These are phyloP conservation scores for Macrophomina phaseolina DNA, from an alignment of 2,329 filamentous ascomycete genomes.

Conservation along the genomic window DNA sequence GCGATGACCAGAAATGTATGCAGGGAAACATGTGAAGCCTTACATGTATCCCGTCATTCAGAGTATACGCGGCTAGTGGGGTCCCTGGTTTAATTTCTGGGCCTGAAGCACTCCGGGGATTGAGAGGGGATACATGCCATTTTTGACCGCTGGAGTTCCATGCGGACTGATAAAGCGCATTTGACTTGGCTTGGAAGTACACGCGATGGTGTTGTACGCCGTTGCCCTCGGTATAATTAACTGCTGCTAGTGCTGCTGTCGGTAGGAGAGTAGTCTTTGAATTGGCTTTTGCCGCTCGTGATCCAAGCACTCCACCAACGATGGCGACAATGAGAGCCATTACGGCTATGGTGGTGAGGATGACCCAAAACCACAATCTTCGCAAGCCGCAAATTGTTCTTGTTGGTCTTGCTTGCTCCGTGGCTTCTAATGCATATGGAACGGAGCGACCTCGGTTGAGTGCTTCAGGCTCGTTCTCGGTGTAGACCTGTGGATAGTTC, in stretches of 20 bases:
- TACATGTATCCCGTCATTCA: neutral
- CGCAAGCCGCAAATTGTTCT: conserved; percentile 4
- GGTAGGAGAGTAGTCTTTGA: neutral
- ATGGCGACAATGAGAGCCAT: neutral
- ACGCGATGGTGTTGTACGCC: neutral
- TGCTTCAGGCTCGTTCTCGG: conserved; percentile 1
- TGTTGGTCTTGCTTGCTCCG: neutral
- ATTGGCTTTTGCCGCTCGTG: neutral
- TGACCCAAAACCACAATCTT: conserved; percentile 1
- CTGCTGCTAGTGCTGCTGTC: neutral
- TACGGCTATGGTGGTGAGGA: neutral
- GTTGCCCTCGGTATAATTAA: neutral
- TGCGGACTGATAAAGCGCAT: conserved; percentile 2
- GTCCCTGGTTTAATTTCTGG: conserved; percentile 4
- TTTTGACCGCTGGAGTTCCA: conserved; percentile 9
- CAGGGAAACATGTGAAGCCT: neutral
- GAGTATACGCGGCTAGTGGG: neutral
- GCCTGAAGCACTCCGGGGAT: neutral
- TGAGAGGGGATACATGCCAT: neutral
- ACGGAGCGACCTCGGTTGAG: neutral
- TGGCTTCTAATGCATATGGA: neutral
- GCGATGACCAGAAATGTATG: neutral
- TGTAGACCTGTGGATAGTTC: neutral
- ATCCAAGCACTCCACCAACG: conserved; percentile 1
- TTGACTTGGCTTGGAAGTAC: conserved; percentile 3